Conservation (phyloP, 2,329 filamentous ascomycete species). For the Penicillium expansum region DNA sequence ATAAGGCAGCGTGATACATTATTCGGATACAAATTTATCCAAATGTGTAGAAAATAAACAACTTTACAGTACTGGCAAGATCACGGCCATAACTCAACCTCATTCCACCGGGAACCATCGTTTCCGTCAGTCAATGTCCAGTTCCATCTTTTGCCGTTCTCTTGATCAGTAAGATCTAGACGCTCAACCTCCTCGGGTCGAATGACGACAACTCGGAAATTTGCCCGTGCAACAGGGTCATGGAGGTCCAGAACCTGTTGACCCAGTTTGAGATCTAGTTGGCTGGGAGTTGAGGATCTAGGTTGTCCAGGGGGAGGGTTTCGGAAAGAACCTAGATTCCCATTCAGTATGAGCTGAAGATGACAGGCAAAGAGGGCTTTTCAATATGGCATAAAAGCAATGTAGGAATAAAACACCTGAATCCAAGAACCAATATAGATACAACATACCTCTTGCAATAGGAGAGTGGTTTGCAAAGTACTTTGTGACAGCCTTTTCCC, state of each 20-base stretch:
- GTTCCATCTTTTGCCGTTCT: conserved; percentile 61
- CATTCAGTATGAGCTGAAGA: not conserved
- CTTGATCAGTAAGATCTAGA: conserved; percentile 67
- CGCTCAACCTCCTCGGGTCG: conserved; percentile 74
- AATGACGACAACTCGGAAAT: conserved; percentile 87
- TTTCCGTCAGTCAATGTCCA: conserved; percentile 59
- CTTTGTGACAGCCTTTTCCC: conserved; percentile 73
- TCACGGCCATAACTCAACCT: conserved; percentile 66
- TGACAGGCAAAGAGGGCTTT: not conserved
- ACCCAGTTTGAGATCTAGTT: conserved; percentile 49
- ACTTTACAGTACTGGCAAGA: not conserved
- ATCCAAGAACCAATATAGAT: not conserved
- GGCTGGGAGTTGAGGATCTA: conserved; percentile 50
- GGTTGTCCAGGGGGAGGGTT: conserved; percentile 67
- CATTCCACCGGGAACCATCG: conserved; percentile 58
- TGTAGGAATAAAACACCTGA: not conserved
- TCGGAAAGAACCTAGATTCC: conserved; percentile 61
- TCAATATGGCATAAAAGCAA: not conserved
- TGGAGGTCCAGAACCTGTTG: conserved; percentile 69
- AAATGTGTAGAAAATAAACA: no score
- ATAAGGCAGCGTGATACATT: not conserved
- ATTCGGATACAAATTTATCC: not conserved
- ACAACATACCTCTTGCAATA: conserved; percentile 63
- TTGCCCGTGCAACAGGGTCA: conserved; percentile 65
- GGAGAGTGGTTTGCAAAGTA: conserved; percentile 90